Percentiles rank a stretch among this genome's conserved stretches.
Evolutionary conservation across 345 rosid genomes (phyloP).

Genomic region (Aquilaria sinensis): DNA sequence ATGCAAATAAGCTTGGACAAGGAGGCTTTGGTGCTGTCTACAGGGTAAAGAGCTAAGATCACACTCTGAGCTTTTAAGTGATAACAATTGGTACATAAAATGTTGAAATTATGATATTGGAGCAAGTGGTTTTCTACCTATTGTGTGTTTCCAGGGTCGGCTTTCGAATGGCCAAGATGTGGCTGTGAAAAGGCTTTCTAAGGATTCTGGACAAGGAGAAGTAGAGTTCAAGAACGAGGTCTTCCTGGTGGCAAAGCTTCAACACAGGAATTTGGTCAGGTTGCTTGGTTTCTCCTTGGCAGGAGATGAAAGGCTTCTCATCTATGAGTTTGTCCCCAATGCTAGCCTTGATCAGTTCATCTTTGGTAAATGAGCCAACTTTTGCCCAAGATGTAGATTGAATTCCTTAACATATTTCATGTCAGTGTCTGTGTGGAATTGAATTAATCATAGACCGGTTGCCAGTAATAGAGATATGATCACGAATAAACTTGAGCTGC

Average conservation of each 20-base stretch:
- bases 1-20: conserved; percentile 20
- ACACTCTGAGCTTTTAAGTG: neutral
- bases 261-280: conserved; percentile 36
- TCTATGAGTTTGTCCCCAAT: conserved; percentile 32
- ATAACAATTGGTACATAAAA: neutral
- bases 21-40: conserved; percentile 25
- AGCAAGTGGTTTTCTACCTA: neutral
- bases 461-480: neutral
- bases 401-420: neutral
- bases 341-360: conserved; percentile 21
- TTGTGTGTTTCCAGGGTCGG: neutral
- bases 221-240: conserved; percentile 20
- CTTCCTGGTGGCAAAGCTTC: conserved; percentile 17
- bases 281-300: conserved; percentile 40
- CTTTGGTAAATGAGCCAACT: conserved; percentile 5
- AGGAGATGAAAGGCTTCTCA: conserved; percentile 38
- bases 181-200: conserved; percentile 17
- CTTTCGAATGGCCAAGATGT: conserved; percentile 12
- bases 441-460: neutral
- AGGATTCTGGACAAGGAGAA: conserved; percentile 17
- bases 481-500: neutral
- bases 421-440: neutral
- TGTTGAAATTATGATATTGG: neutral
- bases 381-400: neutral
- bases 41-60: conserved; percentile 11